Evolutionary conservation across 164 flowering plant species (phyloP).

Genomic region (Vitis rotundifolia): DNA sequence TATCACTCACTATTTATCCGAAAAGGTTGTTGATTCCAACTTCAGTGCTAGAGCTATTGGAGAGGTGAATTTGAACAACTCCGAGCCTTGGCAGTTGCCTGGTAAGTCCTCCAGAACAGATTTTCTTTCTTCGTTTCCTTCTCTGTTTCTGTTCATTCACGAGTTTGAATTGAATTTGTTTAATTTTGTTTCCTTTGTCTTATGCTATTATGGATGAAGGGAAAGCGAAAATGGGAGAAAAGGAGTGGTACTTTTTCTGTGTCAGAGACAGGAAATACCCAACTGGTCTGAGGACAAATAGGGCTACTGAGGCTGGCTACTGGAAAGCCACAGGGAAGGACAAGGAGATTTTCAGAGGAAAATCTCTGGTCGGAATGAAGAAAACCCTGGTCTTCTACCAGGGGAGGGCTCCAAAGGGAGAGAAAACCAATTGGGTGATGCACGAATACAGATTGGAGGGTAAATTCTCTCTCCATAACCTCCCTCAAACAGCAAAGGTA

Average conservation of each 20-base stretch:
- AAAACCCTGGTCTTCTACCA: constrained; percentile 92
- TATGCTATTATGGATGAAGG: constrained; percentile 36
- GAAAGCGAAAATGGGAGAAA: constrained; percentile 92
- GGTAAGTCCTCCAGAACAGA: constrained; percentile 34
- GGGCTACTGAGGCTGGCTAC: constrained; percentile 90
- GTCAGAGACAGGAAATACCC: constrained; percentile 93
- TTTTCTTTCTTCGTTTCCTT: neutral
- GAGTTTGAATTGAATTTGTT: neutral
- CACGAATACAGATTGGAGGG: constrained; percentile 91
- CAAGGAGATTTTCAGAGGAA: constrained; percentile 75
- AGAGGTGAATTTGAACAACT: constrained; percentile 89
- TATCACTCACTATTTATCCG: constrained; percentile 71
- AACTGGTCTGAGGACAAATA: constrained; percentile 88
- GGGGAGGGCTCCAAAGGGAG: constrained; percentile 97
- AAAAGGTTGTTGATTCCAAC: constrained; percentile 49
- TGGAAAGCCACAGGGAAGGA: constrained; percentile 99
- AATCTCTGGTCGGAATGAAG: constrained; percentile 88
- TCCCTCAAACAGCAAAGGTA: constrained; percentile 77
- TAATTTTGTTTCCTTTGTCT: neutral
- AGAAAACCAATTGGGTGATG: constrained; percentile 89
- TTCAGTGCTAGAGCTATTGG: constrained; percentile 78
- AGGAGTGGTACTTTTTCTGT: constrained; percentile 96
- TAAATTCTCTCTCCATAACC: constrained; percentile 60
- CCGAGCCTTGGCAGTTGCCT: constrained; percentile 97
- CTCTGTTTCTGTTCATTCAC: neutral